A percentile compares a stretch with the other conserved stretches of the same genome.
Evolutionary conservation across 768 basidiomycete species (phyloP).

Genomic region (Mycena floridula): DNA sequence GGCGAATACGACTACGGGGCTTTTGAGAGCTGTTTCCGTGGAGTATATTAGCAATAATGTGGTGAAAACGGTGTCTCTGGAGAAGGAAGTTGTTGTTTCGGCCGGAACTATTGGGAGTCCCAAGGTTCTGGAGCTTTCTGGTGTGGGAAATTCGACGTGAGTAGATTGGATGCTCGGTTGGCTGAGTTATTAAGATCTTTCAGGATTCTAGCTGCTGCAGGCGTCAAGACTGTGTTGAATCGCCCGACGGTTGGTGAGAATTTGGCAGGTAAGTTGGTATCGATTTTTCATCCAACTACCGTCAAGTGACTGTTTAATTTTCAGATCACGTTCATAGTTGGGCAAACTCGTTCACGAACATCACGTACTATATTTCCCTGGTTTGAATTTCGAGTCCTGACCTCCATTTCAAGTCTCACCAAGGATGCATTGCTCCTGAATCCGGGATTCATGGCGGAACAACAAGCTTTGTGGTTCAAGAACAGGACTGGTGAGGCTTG

Average conservation of each 20-base stretch:
- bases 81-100: constrained; percentile 48
- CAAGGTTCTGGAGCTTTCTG: constrained; percentile 24
- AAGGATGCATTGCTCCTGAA: constrained; percentile 20
- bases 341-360: constrained; percentile 26
- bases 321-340: constrained; percentile 28
- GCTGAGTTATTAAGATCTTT: too few relatives aligned
- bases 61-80: constrained; percentile 32
- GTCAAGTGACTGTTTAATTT: not conserved
- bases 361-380: constrained; percentile 13
- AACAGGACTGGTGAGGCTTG: constrained; percentile 20
- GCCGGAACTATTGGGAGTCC: constrained; percentile 44
- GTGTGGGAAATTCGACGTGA: constrained; percentile 26
- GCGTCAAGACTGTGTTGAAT: constrained; percentile 32
- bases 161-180: not conserved
- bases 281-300: not conserved
- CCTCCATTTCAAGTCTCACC: constrained; percentile 14
- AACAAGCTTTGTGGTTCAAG: constrained; percentile 19
- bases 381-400: not conserved
- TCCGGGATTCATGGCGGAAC: constrained; percentile 14
- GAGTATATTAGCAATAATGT: constrained; percentile 31
- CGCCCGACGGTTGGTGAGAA: constrained; percentile 46
- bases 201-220: constrained; percentile 36
- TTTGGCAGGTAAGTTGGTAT: constrained; percentile 20
- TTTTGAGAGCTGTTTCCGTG: constrained; percentile 39
- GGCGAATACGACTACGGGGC: constrained; percentile 8